These are phyloP conservation scores for Lactarius deliciosus DNA, from an alignment of 768 basidiomycete genomes.

Conservation along the genomic window DNA sequence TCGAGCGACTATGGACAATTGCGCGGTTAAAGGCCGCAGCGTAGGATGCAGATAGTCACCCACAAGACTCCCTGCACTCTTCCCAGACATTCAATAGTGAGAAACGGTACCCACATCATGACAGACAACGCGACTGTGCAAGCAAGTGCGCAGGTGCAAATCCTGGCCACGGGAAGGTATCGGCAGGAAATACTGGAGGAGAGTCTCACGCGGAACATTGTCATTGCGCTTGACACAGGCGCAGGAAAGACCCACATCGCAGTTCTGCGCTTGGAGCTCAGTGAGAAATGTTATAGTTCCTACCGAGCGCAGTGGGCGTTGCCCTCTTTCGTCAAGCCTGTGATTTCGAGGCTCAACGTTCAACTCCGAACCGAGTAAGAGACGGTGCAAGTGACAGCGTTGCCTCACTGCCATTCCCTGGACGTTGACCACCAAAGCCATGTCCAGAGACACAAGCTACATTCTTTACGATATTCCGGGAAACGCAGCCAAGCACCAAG, in stretches of 20 bases:
- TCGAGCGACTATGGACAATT: neutral
- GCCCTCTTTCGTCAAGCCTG: too few species aligned
- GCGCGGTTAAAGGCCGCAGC: neutral
- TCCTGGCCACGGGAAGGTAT: slow-evolving; percentile 49
- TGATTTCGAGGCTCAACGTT: neutral
- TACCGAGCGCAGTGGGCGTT: too few species aligned
- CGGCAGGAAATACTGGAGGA: slow-evolving; percentile 79
- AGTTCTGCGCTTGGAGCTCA: slow-evolving; percentile 62
- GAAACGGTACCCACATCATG: neutral
- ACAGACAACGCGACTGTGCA: neutral
- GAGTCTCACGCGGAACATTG: slow-evolving; percentile 60
- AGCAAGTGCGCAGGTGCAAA: neutral
- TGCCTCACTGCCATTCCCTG: neutral
- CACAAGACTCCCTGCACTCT: neutral
- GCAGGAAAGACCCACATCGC: slow-evolving; percentile 82
- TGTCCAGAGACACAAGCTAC: neutral
- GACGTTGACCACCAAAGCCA: neutral
- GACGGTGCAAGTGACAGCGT: neutral
- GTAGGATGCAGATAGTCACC: neutral
- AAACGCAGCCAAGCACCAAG: slow-evolving; percentile 11
- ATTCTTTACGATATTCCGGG: slow-evolving; percentile 27
- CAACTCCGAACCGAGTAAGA: neutral
- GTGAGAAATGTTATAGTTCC: too few species aligned
- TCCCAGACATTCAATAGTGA: neutral
- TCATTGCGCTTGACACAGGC: slow-evolving; percentile 78